These are phyloP conservation scores for Allium sativum DNA, from an alignment of 106 monocot species.

Conservation along the genomic window DNA sequence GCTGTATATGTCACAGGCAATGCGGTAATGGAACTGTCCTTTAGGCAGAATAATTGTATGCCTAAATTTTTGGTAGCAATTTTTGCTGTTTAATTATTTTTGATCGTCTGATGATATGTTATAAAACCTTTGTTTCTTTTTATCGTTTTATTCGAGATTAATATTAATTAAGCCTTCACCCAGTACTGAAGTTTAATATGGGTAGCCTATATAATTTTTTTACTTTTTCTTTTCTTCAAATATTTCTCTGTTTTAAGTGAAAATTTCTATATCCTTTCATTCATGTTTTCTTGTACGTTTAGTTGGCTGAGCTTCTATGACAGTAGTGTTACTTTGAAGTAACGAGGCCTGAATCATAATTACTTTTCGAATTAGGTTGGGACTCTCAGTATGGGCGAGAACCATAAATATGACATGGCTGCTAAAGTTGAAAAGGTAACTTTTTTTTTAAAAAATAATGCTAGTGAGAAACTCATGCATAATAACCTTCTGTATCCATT, in stretches of 20 bases:
- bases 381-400: slow-evolving; percentile 56
- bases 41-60: neutral
- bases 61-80: neutral
- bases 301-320: too few species aligned
- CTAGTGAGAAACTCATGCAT: too few species aligned
- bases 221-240: too few species aligned
- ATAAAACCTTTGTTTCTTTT: neutral
- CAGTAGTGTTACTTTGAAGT: too few species aligned
- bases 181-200: too few species aligned
- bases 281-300: too few species aligned
- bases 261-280: too few species aligned
- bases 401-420: slow-evolving; percentile 66
- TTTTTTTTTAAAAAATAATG: neutral
- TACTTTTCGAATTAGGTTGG: slow-evolving; percentile 33
- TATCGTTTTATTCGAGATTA: neutral
- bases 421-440: slow-evolving; percentile 75
- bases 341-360: too few species aligned
- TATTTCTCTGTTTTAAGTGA: too few species aligned
- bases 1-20: slow-evolving; percentile 62
- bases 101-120: neutral
- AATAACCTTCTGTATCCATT: too few species aligned
- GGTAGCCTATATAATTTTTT: too few species aligned
- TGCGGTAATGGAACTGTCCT: slow-evolving; percentile 31
- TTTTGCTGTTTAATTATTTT: neutral
- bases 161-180: too few species aligned